Evolutionary conservation across 2,329 filamentous ascomycete species (phyloP), one percentile per base, ranked within the genome.

Genomic region (Phialemonium atrogriseum): DNA sequence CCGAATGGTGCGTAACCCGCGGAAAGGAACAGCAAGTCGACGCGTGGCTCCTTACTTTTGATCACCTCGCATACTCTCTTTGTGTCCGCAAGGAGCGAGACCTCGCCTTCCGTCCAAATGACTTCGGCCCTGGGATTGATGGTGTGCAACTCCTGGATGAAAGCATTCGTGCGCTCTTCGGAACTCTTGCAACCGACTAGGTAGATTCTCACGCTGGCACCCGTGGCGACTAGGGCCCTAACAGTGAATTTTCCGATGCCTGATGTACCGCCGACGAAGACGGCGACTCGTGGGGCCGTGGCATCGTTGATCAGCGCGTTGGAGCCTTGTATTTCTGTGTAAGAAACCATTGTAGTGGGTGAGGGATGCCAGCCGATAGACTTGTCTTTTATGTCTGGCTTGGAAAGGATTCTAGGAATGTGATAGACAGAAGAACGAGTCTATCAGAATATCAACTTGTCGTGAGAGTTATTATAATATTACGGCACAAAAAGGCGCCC

Each of bases 221-320:
- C 58, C 0, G 52, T 55, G 1, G 40, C 43, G 30, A 58, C 53
- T 1, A 68, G 36, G 11, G 52, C 58, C 18, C 33, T 37, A 8
- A 66, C 22, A 0, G 63, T 66, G 26, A 50, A 26, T 27, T 59
- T 54, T 7, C 64, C 64, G 34, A 68, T 60, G 28, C 65, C 65
- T 3, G 61, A 60, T 2, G 64, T 68, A 9, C 56, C 64, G 21
- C 64, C 62, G 5, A 58, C 55, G 37, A 68, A 66, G 38, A 67
- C 52, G 34, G 59, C 49, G 23, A 62, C 48, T 10, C 43, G 54
- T 7, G 59, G 59, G 11, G 47, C 43, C 2, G 50, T 59, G 4
- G 44, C 37, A 29, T 56, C 52, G 41, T 52, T 56, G 43, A 68
- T 54, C 16, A 48, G 53, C 6, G 51, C 48, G 39, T 66, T 66